Evolutionary conservation across 306 rosid genomes (phyloP), one percentile per base, ranked within the genome.

Genomic region (Lathyrus oleraceus): DNA sequence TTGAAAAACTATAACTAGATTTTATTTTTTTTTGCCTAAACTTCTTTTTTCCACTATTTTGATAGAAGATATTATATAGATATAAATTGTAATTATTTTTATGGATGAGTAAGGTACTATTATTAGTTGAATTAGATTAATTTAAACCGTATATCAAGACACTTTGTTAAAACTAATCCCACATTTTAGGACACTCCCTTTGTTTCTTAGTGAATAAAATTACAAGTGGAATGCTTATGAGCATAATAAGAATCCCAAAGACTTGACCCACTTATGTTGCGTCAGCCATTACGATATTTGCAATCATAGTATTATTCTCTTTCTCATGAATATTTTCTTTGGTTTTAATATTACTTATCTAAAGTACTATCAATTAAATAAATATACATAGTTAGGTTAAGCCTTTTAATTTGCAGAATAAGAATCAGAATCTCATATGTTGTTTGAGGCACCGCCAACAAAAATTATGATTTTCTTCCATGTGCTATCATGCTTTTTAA

Each of bases 391-490:
- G 63, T 16, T 67, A 38, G 75, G 61, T 59, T 54, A 39, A 10
- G 27, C 21, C 62, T 75, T 67, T 56, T 72, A 20, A 71, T 61
- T 71, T 42, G 81, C 35, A 53, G 60, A 61, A 70, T 82, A 75
- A 56, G 87, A 79, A 82, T 82, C 83, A 57, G 85, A 83, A 87
- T 79, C 88, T 79, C 79, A 40, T 68, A 63, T 48, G 72, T 61
- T 73, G 62, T 40, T 49, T 60, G 8, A 65, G 48, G 62, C 66
- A 19, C 81, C 76, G 23, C 21, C 65, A 16, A 75, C 68, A 49
- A 60, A 72, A 62, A 51, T 76, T 32, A 61, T 38, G 60, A 40
- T 62, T 62, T 39, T 62, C 16, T 72, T 53, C 30, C 82, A 76
- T 83, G 83, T 85, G 86, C 71, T 61, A 63, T 66, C 78, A 52